Percentiles rank a stretch among this genome's conserved stretches.
Evolutionary conservation across 257 asterid species (phyloP).

Genomic region (Gardenia jasminoides): DNA sequence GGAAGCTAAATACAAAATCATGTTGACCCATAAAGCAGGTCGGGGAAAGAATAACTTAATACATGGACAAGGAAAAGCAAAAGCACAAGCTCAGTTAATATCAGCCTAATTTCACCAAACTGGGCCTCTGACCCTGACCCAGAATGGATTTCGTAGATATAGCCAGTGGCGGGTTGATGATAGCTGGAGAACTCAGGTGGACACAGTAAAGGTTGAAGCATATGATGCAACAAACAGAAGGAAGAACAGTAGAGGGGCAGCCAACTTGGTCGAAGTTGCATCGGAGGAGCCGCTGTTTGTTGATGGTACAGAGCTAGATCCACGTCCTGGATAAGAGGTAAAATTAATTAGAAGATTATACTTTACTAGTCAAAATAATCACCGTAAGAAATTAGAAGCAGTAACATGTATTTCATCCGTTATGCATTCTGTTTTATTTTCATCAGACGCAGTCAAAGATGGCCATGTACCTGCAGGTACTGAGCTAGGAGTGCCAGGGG

Average conservation of each 20-base stretch:
- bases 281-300: conserved; percentile 31
- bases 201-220: conserved; percentile 19
- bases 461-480: conserved; percentile 24
- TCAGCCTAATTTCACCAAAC: background rate
- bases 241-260: conserved; percentile 39
- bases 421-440: background rate
- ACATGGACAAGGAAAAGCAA: conserved; percentile 10
- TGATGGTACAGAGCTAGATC: conserved; percentile 33
- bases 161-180: background rate
- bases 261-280: conserved; percentile 34
- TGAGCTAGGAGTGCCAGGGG: conserved; percentile 46
- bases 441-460: background rate
- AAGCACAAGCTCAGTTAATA: conserved; percentile 9
- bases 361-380: background rate
- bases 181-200: background rate
- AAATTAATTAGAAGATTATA: background rate
- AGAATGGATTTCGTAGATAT: background rate
- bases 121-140: background rate
- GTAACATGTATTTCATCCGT: background rate
- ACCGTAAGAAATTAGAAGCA: background rate
- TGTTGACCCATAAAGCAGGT: conserved; percentile 30
- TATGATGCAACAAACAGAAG: conserved; percentile 34
- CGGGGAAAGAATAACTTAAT: conserved; percentile 34
- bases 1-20: conserved; percentile 40
- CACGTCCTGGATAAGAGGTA: conserved; percentile 28